A percentile compares a stretch with the other conserved stretches of the same genome.
Conservation (phyloP, 306 rosid genomes). For the Dalbergia cochinchinensis region DNA sequence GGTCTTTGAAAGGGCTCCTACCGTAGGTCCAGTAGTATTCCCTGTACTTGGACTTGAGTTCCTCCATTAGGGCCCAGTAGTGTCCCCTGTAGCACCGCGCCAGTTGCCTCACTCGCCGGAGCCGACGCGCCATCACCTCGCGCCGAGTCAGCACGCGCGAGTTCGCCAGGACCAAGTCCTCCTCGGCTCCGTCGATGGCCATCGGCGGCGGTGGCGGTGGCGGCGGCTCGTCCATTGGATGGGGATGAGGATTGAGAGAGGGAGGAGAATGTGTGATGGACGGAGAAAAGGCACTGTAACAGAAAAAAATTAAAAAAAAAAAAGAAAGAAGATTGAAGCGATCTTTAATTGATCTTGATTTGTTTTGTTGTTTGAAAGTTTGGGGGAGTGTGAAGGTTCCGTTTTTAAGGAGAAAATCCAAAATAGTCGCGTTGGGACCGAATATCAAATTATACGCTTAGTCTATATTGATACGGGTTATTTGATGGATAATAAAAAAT, state of each 20-base stretch:
- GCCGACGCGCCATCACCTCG: constrained; percentile 52
- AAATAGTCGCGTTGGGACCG: no score
- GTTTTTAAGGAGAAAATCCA: neutral
- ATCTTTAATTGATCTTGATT: no score
- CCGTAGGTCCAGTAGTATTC: constrained; percentile 80
- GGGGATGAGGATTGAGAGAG: no score
- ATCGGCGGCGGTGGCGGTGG: constrained; percentile 7
- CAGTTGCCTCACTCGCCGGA: constrained; percentile 53
- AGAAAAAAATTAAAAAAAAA: neutral
- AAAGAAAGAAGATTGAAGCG: neutral
- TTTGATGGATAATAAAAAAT: no score
- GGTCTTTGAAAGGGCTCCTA: constrained; percentile 70
- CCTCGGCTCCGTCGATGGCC: constrained; percentile 46
- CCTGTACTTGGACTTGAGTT: constrained; percentile 55
- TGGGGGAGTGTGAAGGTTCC: neutral
- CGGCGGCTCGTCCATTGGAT: constrained; percentile 43
- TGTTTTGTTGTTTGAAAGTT: neutral
- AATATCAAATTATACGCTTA: no score
- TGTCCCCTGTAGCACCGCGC: constrained; percentile 39
- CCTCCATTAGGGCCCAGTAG: constrained; percentile 81
- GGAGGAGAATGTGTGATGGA: neutral
- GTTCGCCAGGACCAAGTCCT: constrained; percentile 34
- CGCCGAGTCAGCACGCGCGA: constrained; percentile 44
- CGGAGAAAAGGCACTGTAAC: neutral
- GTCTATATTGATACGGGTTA: no score